Evolutionary conservation across 768 basidiomycete genomes (phyloP).

Genomic region (Exsudoporus frostii): DNA sequence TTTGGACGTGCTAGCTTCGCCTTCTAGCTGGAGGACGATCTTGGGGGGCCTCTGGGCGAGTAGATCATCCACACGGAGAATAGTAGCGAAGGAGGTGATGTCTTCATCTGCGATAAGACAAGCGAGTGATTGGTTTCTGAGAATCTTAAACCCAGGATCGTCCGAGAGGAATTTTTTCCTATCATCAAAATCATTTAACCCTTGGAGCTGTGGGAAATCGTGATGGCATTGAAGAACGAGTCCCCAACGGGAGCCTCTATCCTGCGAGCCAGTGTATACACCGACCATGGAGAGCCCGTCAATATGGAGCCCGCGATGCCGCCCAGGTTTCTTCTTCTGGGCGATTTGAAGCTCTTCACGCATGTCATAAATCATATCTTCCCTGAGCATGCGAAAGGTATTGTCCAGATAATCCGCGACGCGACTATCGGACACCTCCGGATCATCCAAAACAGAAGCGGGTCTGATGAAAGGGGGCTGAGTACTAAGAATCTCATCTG

Average conservation of each 20-base stretch:
- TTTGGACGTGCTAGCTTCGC: slow-evolving; percentile 37
- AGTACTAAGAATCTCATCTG: slow-evolving; percentile 51
- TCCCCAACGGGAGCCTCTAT: slow-evolving; percentile 39
- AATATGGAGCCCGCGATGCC: slow-evolving; percentile 38
- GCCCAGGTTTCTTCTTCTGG: slow-evolving; percentile 39
- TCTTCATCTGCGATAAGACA: slow-evolving; percentile 50
- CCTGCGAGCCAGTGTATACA: slow-evolving; percentile 35
- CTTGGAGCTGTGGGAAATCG: slow-evolving; percentile 38
- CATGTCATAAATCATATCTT: slow-evolving; percentile 62
- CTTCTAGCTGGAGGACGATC: slow-evolving; percentile 56
- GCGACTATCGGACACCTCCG: slow-evolving; percentile 36
- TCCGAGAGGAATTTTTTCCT: slow-evolving; percentile 39
- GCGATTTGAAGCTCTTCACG: slow-evolving; percentile 54
- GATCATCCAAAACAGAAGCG: slow-evolving; percentile 42
- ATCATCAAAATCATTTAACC: slow-evolving; percentile 29
- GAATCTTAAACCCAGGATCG: slow-evolving; percentile 34
- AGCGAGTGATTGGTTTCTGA: slow-evolving; percentile 54
- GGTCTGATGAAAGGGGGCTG: slow-evolving; percentile 53
- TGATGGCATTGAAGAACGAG: slow-evolving; percentile 36
- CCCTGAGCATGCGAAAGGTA: slow-evolving; percentile 61
- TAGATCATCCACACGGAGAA: slow-evolving; percentile 53
- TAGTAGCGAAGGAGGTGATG: slow-evolving; percentile 50
- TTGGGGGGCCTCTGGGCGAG: slow-evolving; percentile 46
- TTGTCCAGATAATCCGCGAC: slow-evolving; percentile 57
- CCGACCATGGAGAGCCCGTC: slow-evolving; percentile 37